Evolutionary conservation across 257 asterid genomes (phyloP), one percentile per base, ranked within the genome.

Genomic region (Sherardia arvensis): DNA sequence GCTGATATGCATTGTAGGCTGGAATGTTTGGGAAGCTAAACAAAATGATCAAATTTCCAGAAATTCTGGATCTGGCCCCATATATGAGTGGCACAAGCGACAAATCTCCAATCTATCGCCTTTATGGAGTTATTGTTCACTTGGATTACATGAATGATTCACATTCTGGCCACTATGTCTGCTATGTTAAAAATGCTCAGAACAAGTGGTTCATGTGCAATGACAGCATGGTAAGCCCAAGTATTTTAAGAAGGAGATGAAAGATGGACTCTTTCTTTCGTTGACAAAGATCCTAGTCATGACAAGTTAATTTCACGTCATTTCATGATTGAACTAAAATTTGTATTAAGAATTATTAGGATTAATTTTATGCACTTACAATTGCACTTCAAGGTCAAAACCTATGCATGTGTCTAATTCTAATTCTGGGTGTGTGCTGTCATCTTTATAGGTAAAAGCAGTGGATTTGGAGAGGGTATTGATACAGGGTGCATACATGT

Each of bases 61-160:
- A 81, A 76, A 66, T 90, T 67, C 71, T 90, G 66, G 80, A 90
- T 72, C 53, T 90, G 67, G 94, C 94, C 36, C 85, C 89, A 4
- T 90, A 80, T 67, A 83, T 90, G 89, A 79, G 92, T 76, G 91
- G 95, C 62, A 84, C 95, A 6, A 81, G 91, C 43, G 95, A 90
- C 72, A 87, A 82, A 57, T 81, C 94, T 69, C 97, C 97, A 20
- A 73, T 90, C 64, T 90, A 90, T 71, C 84, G 79, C 69, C 95
- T 90, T 71, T 90, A 83, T 71, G 94, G 91, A 38, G 94, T 85
- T 9, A 82, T 90, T 59, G 95, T 87, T 77, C 97, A 90, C 77
- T 58, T 85, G 77, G 95, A 85, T 67, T 57, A 69, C 65, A 78
- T 76, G 93, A 84, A 84, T 71, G 85, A 93, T 36, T 71, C 94